These are phyloP conservation scores for Lablab purpureus DNA, from an alignment of 306 rosid species.

Conservation along the genomic window DNA sequence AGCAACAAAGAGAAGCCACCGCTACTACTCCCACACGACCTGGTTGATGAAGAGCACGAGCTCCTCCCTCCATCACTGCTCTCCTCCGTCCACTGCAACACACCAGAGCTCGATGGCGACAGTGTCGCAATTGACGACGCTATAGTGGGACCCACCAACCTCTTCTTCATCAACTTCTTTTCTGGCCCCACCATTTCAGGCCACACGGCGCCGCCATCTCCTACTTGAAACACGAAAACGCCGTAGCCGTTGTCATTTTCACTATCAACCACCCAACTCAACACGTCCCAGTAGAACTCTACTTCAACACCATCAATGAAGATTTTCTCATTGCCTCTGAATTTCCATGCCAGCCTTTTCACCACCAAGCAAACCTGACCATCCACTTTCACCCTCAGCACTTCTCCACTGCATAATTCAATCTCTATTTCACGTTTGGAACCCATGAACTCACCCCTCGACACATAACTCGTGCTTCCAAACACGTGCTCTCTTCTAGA, in stretches of 20 bases:
- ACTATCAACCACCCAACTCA: conserved; percentile 66
- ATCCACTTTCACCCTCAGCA: conserved; percentile 68
- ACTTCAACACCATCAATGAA: conserved; percentile 68
- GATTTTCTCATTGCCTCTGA: conserved; percentile 87
- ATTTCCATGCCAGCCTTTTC: conserved; percentile 87
- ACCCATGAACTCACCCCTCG: conserved; percentile 71
- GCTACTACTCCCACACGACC: conserved; percentile 60
- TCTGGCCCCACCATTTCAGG: conserved; percentile 83
- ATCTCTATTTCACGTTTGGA: conserved; percentile 71
- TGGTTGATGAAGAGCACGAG: conserved; percentile 77
- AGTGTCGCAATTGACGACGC: conserved; percentile 36
- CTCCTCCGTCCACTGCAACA: conserved; percentile 90
- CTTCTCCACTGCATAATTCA: conserved; percentile 69
- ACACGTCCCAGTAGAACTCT: conserved; percentile 87
- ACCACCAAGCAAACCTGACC: conserved; percentile 58
- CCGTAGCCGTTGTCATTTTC: conserved; percentile 59
- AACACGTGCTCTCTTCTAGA: conserved; percentile 82
- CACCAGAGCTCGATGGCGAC: conserved; percentile 60
- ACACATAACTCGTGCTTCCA: conserved; percentile 60
- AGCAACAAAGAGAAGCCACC: conserved; percentile 79
- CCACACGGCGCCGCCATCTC: conserved; percentile 79
- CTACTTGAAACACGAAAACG: conserved; percentile 78
- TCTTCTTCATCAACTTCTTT: conserved; percentile 72
- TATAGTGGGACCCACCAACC: conserved; percentile 50
- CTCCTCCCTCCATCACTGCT: conserved; percentile 83